Conservation (phyloP, 2,329 filamentous ascomycete species). For the Dactylellina leptospora region DNA sequence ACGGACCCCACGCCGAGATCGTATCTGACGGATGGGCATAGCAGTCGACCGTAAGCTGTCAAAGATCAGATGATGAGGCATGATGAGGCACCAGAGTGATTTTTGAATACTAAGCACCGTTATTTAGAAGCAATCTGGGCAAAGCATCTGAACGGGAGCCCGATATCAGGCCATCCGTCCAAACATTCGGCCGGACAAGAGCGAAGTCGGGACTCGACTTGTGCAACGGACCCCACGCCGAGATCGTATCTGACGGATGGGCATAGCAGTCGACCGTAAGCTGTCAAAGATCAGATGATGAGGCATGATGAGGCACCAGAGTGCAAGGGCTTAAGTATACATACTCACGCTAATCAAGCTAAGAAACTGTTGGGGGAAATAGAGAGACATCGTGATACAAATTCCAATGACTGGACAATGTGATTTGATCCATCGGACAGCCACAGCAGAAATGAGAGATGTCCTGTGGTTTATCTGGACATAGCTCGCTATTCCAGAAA, state of each 20-base stretch:
- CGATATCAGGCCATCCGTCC: constrained; percentile 6
- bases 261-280: neutral
- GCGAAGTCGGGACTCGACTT: constrained; percentile 11
- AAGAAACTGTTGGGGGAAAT: constrained; percentile 32
- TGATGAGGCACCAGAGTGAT: constrained; percentile 12
- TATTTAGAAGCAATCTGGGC: neutral
- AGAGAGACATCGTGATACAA: constrained; percentile 15
- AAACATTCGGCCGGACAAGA: too few relatives aligned
- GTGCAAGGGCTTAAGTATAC: too few relatives aligned
- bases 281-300: constrained; percentile 48
- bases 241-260: neutral
- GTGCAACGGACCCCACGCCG: constrained; percentile 9
- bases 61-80: constrained; percentile 50
- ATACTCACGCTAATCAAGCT: neutral
- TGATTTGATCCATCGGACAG: constrained; percentile 20
- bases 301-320: constrained; percentile 12
- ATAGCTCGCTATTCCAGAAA: too few relatives aligned
- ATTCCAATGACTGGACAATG: constrained; percentile 47
- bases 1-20: constrained; percentile 2
- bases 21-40: neutral
- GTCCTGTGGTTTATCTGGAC: neutral
- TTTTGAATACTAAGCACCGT: too few relatives aligned
- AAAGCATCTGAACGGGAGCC: neutral
- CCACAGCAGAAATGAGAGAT: neutral
- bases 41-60: neutral